Percentiles rank a stretch among this genome's conserved stretches.
Conservation (phyloP, 306 rosid species). For the Cucurbita maxima region DNA sequence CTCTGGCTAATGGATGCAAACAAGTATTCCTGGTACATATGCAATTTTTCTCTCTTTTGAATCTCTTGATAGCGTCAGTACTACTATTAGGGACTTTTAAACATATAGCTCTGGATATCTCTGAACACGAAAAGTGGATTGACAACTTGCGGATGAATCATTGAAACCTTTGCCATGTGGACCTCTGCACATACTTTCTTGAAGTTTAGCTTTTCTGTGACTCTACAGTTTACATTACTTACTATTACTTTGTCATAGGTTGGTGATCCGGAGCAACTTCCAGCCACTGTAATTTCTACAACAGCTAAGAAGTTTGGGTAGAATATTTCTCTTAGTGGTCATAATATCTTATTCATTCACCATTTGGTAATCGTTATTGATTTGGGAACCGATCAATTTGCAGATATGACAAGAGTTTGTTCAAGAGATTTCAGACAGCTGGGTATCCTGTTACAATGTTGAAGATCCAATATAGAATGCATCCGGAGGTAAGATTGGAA, state of each 20-base stretch:
- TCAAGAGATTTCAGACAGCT: slow-evolving; percentile 65
- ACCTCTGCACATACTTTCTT: background rate
- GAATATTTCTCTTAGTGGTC: background rate
- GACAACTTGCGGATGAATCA: background rate
- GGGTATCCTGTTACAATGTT: slow-evolving; percentile 96
- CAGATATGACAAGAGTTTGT: slow-evolving; percentile 79
- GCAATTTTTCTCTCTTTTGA: background rate
- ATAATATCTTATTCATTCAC: background rate
- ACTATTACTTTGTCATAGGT: slow-evolving; percentile 24
- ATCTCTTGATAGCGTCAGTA: background rate
- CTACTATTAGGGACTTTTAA: background rate
- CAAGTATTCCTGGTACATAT: slow-evolving; percentile 75
- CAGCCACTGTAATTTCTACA: slow-evolving; percentile 86
- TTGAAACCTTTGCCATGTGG: background rate
- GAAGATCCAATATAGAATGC: slow-evolving; percentile 97
- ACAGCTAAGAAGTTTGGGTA: slow-evolving; percentile 62
- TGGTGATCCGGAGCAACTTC: slow-evolving; percentile 96
- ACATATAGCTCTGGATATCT: background rate
- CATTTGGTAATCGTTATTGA: background rate
- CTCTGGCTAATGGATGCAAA: slow-evolving; percentile 82
- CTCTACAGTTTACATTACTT: background rate
- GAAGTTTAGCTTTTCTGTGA: background rate
- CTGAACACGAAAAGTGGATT: background rate
- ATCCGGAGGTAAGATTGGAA: slow-evolving; percentile 68
- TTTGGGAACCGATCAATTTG: slow-evolving; percentile 16